Evolutionary conservation across 805 yeast genomes (phyloP), one percentile per base, ranked within the genome.

Genomic region (Candida caryicola): DNA sequence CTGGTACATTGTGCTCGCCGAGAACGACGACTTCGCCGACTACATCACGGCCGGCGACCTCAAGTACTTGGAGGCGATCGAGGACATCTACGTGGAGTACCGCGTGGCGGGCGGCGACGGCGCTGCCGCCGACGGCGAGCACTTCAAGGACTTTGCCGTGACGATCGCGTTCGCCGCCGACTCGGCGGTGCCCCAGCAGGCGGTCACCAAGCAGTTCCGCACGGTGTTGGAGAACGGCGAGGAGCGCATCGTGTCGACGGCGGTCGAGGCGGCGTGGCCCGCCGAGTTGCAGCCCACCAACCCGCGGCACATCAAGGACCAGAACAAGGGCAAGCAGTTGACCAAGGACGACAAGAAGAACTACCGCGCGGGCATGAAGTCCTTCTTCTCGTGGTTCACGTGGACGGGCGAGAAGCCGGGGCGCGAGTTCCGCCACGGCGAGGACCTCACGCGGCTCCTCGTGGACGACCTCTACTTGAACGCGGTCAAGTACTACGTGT

Each of bases 1-100:
- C 59, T 91, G 98, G 98, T 82, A 85, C 51, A 76, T 83, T 37
- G 95, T 85, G 0, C 62, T 91, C 8, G 88, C 90, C 2, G 87
- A 85, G 54, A 84, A 84, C 51, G 83, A 85, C 36, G 96, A 86
- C 47, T 85, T 91, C 55, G 82, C 85, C 12, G 95, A 89, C 45
- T 87, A 77, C 57, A 67, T 90, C 14, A 73, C 79, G 21, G 78
- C 82, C 2, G 85, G 83, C 27, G 97, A 90, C 60, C 78, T 81
- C 63, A 81, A 81, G 56, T 83, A 76, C 50, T 57, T 89, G 33
- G 96, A 89, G 51, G 59, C 61, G 33, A 74, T 90, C 40, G 66
- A 62, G 23, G 85, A 85, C 44, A 66, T 91, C 5, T 71, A 72
- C 44, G 83, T 91, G 3, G 62, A 74, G 12, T 77, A 79, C 64